A percentile compares a stretch with the other conserved stretches of the same genome.
Evolutionary conservation across 257 asterid genomes (phyloP).

Genomic region (Solanum rostratum): DNA sequence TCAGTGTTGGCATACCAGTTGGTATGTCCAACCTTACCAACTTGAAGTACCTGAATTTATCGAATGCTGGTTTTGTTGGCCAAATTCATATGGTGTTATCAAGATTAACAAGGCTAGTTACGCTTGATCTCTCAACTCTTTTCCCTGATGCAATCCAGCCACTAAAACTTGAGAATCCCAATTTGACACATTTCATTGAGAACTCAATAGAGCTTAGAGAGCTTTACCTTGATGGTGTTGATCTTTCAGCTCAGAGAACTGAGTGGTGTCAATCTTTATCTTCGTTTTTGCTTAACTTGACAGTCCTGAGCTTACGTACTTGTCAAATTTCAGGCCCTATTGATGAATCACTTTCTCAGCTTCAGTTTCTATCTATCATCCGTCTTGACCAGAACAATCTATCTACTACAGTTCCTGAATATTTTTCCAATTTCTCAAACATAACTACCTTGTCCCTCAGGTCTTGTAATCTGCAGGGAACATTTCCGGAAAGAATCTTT

Average conservation of each 20-base stretch:
- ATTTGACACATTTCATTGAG: conserved; percentile 24
- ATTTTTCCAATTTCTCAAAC: conserved; percentile 17
- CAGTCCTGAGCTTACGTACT: conserved; percentile 26
- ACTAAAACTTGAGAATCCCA: conserved; percentile 36
- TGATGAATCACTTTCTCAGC: background rate
- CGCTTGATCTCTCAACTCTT: conserved; percentile 13
- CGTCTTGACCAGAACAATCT: conserved; percentile 2
- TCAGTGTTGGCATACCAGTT: background rate
- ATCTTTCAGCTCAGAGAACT: conserved; percentile 19
- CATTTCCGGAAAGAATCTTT: conserved; percentile 25
- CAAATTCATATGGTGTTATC: conserved; percentile 11
- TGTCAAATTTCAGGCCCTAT: conserved; percentile 36
- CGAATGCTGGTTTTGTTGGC: conserved; percentile 9
- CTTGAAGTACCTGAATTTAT: conserved; percentile 12
- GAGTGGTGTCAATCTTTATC: conserved; percentile 30
- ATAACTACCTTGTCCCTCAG: conserved; percentile 27
- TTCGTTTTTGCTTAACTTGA: conserved; percentile 26
- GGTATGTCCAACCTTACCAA: conserved; percentile 1
- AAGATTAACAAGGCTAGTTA: conserved; percentile 1
- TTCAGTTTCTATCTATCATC: conserved; percentile 30
- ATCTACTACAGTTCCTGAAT: conserved; percentile 12
- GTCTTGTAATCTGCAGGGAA: conserved; percentile 25
- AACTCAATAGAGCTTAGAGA: conserved; percentile 24
- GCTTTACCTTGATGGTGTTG: conserved; percentile 41
- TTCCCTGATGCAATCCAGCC: background rate